Percentiles rank a stretch among this genome's conserved stretches.
phyloP scores from a whole-genome alignment of 2,329 filamentous ascomycete genomes.

The Pezicula rhizophila region DNA sequence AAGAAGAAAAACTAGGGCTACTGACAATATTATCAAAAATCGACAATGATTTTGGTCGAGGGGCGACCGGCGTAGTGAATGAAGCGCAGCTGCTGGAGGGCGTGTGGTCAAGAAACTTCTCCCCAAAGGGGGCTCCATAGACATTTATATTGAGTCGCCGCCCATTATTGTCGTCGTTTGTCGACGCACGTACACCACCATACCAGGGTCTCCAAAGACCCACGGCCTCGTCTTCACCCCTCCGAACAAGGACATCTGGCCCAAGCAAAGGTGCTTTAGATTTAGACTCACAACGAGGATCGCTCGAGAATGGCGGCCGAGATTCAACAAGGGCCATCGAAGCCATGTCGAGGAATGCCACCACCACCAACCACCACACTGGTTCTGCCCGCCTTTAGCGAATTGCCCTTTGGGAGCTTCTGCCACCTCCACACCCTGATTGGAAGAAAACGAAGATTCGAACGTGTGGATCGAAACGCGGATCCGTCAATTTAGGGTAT shows the following conservation, averaged over 20 bases:
- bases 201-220: slow-evolving; percentile 2
- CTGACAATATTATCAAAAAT: background rate
- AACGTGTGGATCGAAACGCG: background rate
- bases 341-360: slow-evolving; percentile 13
- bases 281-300: slow-evolving; percentile 17
- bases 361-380: slow-evolving; percentile 2
- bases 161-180: background rate
- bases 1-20: background rate
- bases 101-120: background rate
- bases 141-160: slow-evolving; percentile 12
- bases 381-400: background rate
- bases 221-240: background rate
- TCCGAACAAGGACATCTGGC: slow-evolving; percentile 10
- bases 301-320: slow-evolving; percentile 5
- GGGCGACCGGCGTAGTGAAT: background rate
- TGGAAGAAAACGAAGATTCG: background rate
- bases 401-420: background rate
- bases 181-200: background rate
- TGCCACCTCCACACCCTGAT: background rate
- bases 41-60: background rate
- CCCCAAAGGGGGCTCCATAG: background rate
- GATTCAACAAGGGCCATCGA: slow-evolving; percentile 6
- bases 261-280: slow-evolving; percentile 11
- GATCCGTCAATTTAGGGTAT: background rate
- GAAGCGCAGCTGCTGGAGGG: background rate